A percentile compares a stretch with the other conserved stretches of the same genome.
These are phyloP conservation scores for Hanseniaspora lachancei DNA, from an alignment of 805 yeast genomes.

Conservation along the genomic window DNA sequence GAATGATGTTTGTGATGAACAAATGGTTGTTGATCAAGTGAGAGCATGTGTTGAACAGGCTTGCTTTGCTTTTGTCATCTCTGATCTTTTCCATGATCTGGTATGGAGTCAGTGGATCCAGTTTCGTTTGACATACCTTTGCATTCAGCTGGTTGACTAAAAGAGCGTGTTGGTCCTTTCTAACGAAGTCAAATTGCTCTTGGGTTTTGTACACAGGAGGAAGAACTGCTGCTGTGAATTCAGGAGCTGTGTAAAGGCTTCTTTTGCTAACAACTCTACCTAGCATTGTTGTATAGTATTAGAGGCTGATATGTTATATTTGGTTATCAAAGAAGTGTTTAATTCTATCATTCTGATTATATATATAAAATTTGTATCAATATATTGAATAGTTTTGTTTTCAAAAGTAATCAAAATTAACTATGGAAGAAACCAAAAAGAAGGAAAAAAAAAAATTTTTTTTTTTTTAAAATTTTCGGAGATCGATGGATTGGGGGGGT, in stretches of 20 bases:
- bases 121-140: constrained; percentile 63
- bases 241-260: constrained; percentile 26
- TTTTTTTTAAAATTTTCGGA: neutral
- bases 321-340: no score
- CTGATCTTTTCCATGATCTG: constrained; percentile 58
- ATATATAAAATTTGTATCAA: no score
- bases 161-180: constrained; percentile 68
- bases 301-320: neutral
- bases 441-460: neutral
- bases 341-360: neutral
- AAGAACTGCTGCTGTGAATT: constrained; percentile 17
- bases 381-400: no score
- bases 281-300: neutral
- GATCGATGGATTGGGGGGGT: neutral
- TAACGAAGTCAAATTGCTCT: constrained; percentile 33
- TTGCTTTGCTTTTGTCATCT: constrained; percentile 49
- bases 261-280: constrained; percentile 16
- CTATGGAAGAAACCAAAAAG: no score
- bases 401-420: no score
- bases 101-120: constrained; percentile 64
- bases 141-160: constrained; percentile 47
- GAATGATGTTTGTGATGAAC: constrained; percentile 48
- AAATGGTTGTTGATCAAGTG: constrained; percentile 88
- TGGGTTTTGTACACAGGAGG: constrained; percentile 28
- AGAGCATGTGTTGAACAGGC: constrained; percentile 72